Conservation (phyloP, 1,284 basidiomycete genomes). For the Coniferiporia sulphurascens region DNA sequence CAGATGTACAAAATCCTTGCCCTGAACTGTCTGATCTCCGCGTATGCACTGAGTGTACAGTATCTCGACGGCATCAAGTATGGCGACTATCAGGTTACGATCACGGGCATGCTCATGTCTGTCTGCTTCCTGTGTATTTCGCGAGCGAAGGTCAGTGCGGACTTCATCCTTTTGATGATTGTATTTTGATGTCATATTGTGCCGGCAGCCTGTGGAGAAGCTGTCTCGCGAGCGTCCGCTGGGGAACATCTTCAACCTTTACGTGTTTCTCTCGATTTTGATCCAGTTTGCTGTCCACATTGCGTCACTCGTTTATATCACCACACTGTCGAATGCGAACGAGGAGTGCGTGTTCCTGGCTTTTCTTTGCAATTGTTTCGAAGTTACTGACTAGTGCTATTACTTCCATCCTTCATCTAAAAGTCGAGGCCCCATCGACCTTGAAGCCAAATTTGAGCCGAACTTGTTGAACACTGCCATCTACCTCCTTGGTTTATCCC, state of each 20-base stretch:
- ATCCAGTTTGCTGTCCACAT: constrained; percentile 93
- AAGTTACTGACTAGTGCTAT: not conserved
- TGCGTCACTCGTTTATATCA: constrained; percentile 85
- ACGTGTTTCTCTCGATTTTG: constrained; percentile 86
- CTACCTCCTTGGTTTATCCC: constrained; percentile 87
- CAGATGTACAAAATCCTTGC: constrained; percentile 99
- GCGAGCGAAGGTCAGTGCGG: constrained; percentile 75
- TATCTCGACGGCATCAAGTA: constrained; percentile 98
- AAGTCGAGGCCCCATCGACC: constrained; percentile 77
- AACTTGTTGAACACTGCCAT: constrained; percentile 92
- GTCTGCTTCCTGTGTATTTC: constrained; percentile 97
- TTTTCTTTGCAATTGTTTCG: constrained; percentile 18
- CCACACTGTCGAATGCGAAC: constrained; percentile 67
- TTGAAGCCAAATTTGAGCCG: constrained; percentile 93
- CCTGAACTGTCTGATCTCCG: constrained; percentile 92
- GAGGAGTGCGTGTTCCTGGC: constrained; percentile 60
- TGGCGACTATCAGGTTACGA: constrained; percentile 92
- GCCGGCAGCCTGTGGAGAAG: constrained; percentile 78
- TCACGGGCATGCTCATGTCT: constrained; percentile 94
- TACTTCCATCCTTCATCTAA: not conserved
- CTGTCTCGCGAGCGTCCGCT: constrained; percentile 87
- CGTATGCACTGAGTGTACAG: constrained; percentile 92
- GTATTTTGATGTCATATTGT: not conserved
- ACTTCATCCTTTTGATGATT: not conserved
- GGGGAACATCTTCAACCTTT: constrained; percentile 93